A percentile compares a stretch with the other conserved stretches of the same genome.
phyloP scores from a whole-genome alignment of 164 flowering plant genomes.

The Magnolia sinica region DNA sequence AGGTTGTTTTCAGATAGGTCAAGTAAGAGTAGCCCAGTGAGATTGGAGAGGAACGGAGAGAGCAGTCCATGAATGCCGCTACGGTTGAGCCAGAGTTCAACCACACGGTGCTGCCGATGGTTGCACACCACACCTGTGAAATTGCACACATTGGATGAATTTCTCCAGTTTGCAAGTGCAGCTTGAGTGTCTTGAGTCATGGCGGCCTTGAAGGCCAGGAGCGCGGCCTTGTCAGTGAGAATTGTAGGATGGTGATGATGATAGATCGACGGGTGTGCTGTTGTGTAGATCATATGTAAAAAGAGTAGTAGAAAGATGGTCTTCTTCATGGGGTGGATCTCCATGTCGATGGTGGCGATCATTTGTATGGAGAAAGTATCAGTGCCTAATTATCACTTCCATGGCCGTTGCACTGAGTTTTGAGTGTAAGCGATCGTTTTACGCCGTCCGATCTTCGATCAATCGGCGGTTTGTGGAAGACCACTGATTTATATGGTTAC shows the following conservation, averaged over 20 bases:
- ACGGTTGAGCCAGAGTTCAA: slow-evolving; percentile 26
- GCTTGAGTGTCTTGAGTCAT: slow-evolving; percentile 28
- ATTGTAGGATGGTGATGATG: slow-evolving; percentile 24
- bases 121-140: slow-evolving; percentile 30
- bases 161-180: slow-evolving; percentile 35
- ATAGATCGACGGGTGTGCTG: neutral
- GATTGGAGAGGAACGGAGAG: slow-evolving; percentile 28
- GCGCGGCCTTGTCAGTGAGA: slow-evolving; percentile 36
- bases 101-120: slow-evolving; percentile 16
- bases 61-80: slow-evolving; percentile 26
- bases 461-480: too few relatives aligned
- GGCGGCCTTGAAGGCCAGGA: slow-evolving; percentile 34
- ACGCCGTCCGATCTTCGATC: too few relatives aligned
- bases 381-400: neutral
- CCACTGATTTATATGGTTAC: too few relatives aligned
- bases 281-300: neutral
- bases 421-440: too few relatives aligned
- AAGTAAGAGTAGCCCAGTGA: slow-evolving; percentile 24
- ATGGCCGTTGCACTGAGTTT: neutral
- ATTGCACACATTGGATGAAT: slow-evolving; percentile 15
- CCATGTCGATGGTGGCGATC: neutral
- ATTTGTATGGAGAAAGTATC: slow-evolving; percentile 1
- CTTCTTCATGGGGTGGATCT: neutral
- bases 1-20: slow-evolving; percentile 24
- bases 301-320: neutral